These are phyloP conservation scores for Potentilla sterilis DNA, from an alignment of 306 rosid species.

Conservation along the genomic window DNA sequence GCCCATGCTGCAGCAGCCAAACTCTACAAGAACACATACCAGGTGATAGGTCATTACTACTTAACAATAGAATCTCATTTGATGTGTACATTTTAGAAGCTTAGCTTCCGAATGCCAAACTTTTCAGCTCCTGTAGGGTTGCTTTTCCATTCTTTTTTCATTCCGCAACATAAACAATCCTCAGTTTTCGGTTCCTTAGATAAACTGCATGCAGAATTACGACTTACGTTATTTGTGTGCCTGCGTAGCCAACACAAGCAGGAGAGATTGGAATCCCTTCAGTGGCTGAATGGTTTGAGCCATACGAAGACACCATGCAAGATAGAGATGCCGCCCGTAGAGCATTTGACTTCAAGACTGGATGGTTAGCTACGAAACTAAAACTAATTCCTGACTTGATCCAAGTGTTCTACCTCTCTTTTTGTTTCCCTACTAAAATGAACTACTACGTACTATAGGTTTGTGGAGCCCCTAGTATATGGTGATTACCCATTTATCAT, in stretches of 20 bases:
- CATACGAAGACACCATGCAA: not conserved
- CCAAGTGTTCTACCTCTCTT: not conserved
- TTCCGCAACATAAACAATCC: not conserved
- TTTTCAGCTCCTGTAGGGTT: no score
- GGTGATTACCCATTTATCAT: not conserved
- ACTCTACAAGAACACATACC: not conserved
- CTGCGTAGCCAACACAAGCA: not conserved
- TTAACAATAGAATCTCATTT: not conserved
- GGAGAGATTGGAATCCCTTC: slow-evolving; percentile 2
- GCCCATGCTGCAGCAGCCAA: slow-evolving; percentile 10
- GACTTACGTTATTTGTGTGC: not conserved
- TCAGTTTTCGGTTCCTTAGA: not conserved
- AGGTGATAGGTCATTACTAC: not conserved
- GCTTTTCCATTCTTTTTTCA: no score
- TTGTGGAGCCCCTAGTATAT: slow-evolving; percentile 6
- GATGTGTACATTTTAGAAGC: not conserved
- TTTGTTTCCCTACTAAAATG: not conserved
- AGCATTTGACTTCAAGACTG: not conserved
- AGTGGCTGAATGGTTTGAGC: slow-evolving; percentile 1
- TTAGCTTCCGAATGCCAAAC: not conserved
- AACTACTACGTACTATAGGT: not conserved
- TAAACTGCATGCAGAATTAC: not conserved
- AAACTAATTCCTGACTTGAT: not conserved
- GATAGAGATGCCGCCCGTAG: not conserved
- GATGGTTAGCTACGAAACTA: not conserved